These are phyloP conservation scores for Xerocomus minutiporus DNA, from an alignment of 1,284 basidiomycete species.

Conservation along the genomic window DNA sequence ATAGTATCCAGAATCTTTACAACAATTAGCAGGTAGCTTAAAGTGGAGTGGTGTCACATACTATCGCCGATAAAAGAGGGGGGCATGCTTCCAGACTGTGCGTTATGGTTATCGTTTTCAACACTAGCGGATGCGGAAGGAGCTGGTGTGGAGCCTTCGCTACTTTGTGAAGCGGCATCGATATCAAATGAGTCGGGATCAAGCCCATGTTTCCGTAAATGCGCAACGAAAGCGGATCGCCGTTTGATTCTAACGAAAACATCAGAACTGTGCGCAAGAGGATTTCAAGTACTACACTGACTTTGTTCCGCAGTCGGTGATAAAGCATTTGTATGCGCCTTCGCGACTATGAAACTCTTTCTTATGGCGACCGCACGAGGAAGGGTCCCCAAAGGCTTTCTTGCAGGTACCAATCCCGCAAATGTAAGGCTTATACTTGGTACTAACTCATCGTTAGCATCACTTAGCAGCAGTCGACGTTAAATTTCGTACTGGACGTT, in stretches of 20 bases:
- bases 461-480: not conserved
- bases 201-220: conserved; percentile 49
- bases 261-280: conserved; percentile 2
- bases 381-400: conserved; percentile 56
- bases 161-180: conserved; percentile 5
- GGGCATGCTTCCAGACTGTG: conserved; percentile 9
- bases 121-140: conserved; percentile 2
- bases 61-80: conserved; percentile 9
- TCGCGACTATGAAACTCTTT: conserved; percentile 49
- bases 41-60: conserved; percentile 9
- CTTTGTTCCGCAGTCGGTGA: conserved; percentile 44
- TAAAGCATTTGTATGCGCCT: conserved; percentile 43
- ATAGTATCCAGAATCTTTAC: conserved; percentile 12
- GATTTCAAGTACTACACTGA: conserved; percentile 23
- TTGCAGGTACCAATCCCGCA: conserved; percentile 46
- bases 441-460: conserved; percentile 36
- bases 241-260: conserved; percentile 52
- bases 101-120: not conserved
- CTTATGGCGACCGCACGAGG: conserved; percentile 56
- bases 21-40: conserved; percentile 8
- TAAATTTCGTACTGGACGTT: conserved; percentile 53
- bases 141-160: not conserved
- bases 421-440: conserved; percentile 45
- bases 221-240: conserved; percentile 49
- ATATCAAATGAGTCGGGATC: conserved; percentile 27